A percentile compares a stretch with the other conserved stretches of the same genome.
These are phyloP conservation scores for Fraxinus greggii DNA, from an alignment of 305 asterid species.

Conservation along the genomic window DNA sequence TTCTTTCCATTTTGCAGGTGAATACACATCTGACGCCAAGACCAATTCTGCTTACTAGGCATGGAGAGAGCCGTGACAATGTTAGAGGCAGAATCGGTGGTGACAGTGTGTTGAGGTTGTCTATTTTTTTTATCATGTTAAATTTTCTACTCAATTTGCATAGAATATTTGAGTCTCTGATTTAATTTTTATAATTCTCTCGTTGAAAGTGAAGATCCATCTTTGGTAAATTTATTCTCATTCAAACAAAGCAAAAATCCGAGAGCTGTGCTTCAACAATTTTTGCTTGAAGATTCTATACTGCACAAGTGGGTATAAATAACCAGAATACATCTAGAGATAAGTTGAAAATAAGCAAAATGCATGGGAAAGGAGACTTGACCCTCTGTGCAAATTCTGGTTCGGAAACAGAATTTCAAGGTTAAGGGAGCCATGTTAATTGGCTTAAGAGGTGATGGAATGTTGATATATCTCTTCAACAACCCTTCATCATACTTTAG, in stretches of 20 bases:
- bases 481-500: slow-evolving; percentile 5
- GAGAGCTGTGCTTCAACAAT: neutral
- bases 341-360: neutral
- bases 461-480: slow-evolving; percentile 1
- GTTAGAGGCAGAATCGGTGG: slow-evolving; percentile 99
- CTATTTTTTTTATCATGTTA: neutral
- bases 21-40: slow-evolving; percentile 98
- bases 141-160: neutral
- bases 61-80: slow-evolving; percentile 93
- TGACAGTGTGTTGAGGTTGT: slow-evolving; percentile 85
- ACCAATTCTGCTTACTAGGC: slow-evolving; percentile 96
- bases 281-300: slow-evolving; percentile 1
- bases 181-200: neutral
- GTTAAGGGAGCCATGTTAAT: slow-evolving; percentile 8
- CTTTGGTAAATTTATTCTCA: neutral
- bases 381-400: slow-evolving; percentile 3
- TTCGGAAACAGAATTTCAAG: neutral
- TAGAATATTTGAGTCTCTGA: neutral
- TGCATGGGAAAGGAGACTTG: neutral
- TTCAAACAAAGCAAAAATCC: neutral
- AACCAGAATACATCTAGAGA: neutral
- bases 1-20: slow-evolving; percentile 53
- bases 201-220: neutral
- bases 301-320: neutral
- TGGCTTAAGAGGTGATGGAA: neutral